These are phyloP conservation scores for Veloboletus limbatus DNA, from an alignment of 1,284 basidiomycete species.

Conservation along the genomic window DNA sequence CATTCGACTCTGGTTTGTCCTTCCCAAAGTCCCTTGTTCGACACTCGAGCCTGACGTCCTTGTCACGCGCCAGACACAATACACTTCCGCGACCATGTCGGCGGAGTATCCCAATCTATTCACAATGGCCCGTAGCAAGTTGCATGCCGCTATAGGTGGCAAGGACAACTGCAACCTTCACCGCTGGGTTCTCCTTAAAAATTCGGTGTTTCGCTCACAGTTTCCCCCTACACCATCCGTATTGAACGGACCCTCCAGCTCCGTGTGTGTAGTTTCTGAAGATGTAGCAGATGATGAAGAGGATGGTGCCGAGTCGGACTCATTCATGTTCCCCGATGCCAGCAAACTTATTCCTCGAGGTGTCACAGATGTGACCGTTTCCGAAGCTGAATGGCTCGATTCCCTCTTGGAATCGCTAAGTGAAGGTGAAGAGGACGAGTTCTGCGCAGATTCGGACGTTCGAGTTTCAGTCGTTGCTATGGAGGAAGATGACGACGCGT, in stretches of 20 bases:
- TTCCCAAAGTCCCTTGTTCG: not conserved
- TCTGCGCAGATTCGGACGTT: slow-evolving; percentile 43
- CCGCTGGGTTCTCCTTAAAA: slow-evolving; percentile 83
- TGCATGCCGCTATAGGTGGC: slow-evolving; percentile 57
- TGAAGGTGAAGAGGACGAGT: slow-evolving; percentile 61
- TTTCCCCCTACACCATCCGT: slow-evolving; percentile 35
- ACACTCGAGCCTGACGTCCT: slow-evolving; percentile 2
- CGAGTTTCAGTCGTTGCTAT: slow-evolving; percentile 41
- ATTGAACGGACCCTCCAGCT: slow-evolving; percentile 26
- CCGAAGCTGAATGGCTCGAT: slow-evolving; percentile 77
- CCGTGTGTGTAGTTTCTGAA: slow-evolving; percentile 41
- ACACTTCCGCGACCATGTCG: slow-evolving; percentile 38
- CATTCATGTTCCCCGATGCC: slow-evolving; percentile 77
- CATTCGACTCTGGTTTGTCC: slow-evolving; percentile 22
- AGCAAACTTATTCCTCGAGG: slow-evolving; percentile 48
- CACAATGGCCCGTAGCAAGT: slow-evolving; percentile 69
- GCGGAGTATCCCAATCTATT: slow-evolving; percentile 49
- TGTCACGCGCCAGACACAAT: slow-evolving; percentile 20
- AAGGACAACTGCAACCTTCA: slow-evolving; percentile 72
- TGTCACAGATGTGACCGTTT: slow-evolving; percentile 39
- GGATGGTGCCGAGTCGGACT: slow-evolving; percentile 44
- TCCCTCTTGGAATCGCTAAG: slow-evolving; percentile 68
- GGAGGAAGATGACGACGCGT: slow-evolving; percentile 53
- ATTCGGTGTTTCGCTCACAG: slow-evolving; percentile 62
- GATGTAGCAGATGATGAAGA: slow-evolving; percentile 40